Base-by-base conservation (phyloP, 441 rosid species). In the Melastoma candidum region DNA sequence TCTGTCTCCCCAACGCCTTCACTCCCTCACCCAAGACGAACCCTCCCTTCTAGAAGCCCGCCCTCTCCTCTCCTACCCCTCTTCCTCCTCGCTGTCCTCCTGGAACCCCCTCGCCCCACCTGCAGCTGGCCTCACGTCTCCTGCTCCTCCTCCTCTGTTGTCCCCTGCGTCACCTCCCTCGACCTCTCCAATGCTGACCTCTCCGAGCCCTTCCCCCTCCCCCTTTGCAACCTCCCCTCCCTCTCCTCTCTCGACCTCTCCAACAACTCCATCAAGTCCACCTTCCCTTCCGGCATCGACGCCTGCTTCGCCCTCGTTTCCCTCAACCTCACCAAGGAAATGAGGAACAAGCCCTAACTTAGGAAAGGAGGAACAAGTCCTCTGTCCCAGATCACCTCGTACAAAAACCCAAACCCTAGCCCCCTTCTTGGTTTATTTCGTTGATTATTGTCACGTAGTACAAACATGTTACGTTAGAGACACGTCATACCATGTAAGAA, bases 151-250 rank as follows among this genome's bases (percentile, higher is more conserved):
- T n/a, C n/a, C n/a, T n/a, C n/a, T n/a, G 6, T 46, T 32, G 46
- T 51, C 47, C 41, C 39, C 48, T 17, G 47, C 2, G 58, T 61
- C 59, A 47, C 39, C 59, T 54, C 59, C 17, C 17, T 61, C 65
- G 13, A 54, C 53, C 59, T 61, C 54, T 12, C 58, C 53, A 0
- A 22, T 7, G 24, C 47, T 12, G 44, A 46, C 43, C 65, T 61
- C 59, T 26, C 32, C 59, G 65, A 58, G 3, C 59, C 59, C 3
- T 54, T 61, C 47, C 65, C 65, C 1, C 26, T 53, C 58, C 26
- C 54, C 58, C 54, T 61, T 58, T 61, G 65, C 65, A 58, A 58
- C 50, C 58, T 61, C 11, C 65, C 65, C 12, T 53, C 11, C 54
- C 65, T 61, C 47, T 53, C 65, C 44, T 47, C 59, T 32, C 53